phyloP scores from a whole-genome alignment of 768 basidiomycete genomes.

The Boletales sp. region DNA sequence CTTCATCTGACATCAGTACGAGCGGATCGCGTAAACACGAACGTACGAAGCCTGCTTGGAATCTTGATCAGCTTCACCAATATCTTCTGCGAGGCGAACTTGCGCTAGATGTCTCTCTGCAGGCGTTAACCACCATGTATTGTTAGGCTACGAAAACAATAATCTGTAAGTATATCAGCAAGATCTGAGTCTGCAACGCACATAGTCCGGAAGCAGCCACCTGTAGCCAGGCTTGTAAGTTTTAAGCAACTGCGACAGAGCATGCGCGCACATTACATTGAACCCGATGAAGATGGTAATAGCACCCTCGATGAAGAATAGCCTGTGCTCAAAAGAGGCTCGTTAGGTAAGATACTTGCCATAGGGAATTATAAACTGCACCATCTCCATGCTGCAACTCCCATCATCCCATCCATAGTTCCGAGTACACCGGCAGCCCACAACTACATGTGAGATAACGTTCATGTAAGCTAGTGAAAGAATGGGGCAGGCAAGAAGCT shows the following conservation, averaged over 20 bases:
- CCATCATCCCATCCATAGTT: slow-evolving; percentile 62
- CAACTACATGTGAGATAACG: slow-evolving; percentile 34
- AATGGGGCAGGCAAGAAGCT: slow-evolving; percentile 14
- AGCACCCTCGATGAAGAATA: slow-evolving; percentile 70
- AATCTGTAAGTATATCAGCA: too few species aligned
- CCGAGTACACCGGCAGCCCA: slow-evolving; percentile 74
- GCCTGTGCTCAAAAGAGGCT: slow-evolving; percentile 35
- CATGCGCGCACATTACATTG: slow-evolving; percentile 41
- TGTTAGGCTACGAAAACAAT: slow-evolving; percentile 43
- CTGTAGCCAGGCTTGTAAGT: slow-evolving; percentile 27
- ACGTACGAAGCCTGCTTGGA: slow-evolving; percentile 55
- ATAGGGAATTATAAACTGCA: slow-evolving; percentile 17
- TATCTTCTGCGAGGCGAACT: slow-evolving; percentile 63
- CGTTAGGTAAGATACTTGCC: not conserved
- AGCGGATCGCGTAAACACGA: not conserved
- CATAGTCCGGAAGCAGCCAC: slow-evolving; percentile 59
- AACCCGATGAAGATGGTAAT: slow-evolving; percentile 61
- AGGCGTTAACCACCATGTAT: slow-evolving; percentile 55
- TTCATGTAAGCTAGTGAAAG: too few species aligned
- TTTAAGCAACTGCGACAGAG: too few species aligned
- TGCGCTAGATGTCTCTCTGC: slow-evolving; percentile 56
- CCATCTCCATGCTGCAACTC: slow-evolving; percentile 73
- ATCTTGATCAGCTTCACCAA: slow-evolving; percentile 64
- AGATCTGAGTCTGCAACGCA: slow-evolving; percentile 24
- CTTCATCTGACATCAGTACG: slow-evolving; percentile 3